Evolutionary conservation across 106 monocot genomes (phyloP).

Genomic region (Platanthera zijinensis): DNA sequence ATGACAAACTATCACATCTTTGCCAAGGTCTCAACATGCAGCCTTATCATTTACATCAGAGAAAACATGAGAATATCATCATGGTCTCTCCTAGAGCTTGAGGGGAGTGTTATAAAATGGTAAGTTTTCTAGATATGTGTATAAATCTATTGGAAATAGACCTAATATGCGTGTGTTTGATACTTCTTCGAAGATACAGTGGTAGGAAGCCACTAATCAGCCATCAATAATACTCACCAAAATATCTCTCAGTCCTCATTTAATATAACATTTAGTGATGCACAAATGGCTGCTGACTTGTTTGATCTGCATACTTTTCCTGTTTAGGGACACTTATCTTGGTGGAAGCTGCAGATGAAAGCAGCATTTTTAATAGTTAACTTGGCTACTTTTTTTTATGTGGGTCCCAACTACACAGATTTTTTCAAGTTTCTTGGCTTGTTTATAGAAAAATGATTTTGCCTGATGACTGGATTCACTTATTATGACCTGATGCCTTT

Average conservation of each 20-base stretch:
- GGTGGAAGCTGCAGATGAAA: constrained; percentile 6
- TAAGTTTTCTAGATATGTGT: too few relatives aligned
- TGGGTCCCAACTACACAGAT: neutral
- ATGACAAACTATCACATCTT: too few relatives aligned
- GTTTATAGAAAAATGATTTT: constrained; percentile 1
- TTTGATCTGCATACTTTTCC: neutral
- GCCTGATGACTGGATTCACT: constrained; percentile 4
- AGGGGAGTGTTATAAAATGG: too few relatives aligned
- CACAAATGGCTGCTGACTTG: neutral
- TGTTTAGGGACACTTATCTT: neutral
- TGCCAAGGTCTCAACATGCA: too few relatives aligned
- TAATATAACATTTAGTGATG: neutral
- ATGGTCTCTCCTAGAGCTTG: too few relatives aligned
- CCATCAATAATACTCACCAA: neutral
- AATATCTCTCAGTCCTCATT: neutral
- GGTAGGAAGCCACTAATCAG: neutral
- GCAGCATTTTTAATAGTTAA: neutral
- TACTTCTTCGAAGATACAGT: too few relatives aligned
- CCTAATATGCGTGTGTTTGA: too few relatives aligned
- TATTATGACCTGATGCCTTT: neutral
- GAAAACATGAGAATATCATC: too few relatives aligned
- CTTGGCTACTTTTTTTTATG: neutral
- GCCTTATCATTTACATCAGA: too few relatives aligned
- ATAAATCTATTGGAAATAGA: too few relatives aligned
- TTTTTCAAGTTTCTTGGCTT: neutral